Base-by-base conservation (phyloP, 31 red algal species). In the Odonthalia washingtoniensis region DNA sequence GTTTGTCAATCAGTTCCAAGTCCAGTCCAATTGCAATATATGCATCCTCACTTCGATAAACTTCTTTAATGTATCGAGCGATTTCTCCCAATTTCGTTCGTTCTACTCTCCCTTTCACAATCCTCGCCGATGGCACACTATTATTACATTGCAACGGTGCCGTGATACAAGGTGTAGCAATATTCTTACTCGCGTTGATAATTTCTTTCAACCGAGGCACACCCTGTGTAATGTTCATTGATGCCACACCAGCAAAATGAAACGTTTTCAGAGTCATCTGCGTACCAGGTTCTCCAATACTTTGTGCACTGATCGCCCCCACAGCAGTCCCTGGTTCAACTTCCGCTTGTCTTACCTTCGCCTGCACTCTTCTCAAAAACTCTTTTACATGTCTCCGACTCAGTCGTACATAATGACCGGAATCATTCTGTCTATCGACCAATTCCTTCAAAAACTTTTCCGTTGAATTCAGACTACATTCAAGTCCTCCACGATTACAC, bases 211-310 rank as follows among this genome's bases (percentile, higher is more conserved):
- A 81, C 38, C 97, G 81, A 28, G 97, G 97, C 43, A 99, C 97
- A 88, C 97, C 97, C 73, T 87, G 90, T 5, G 97, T 99, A 45
- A 99, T 97, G 73, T 96, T 99, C 97, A 99, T 99, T 1, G 88
- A 86, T 16, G 97, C 95, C 4, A 96, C 95, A 42, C 97, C 97
- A 31, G 97, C 97, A 86, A 99, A 99, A 91, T 99, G 97, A 78
- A 99, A 99, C n/a, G 97, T 99, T 81, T 99, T 99, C 77, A 99
- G 77, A n/a, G 97, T 99, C 97, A 99, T 99, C 86, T 99, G 97
- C 12, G 97, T 99, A 41, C 89, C 95, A 32, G 97, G 97, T 79
- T 99, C 97, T 26, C 97, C 97, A 72, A 99, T 95, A 67, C 89
- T 93, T 83, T 96, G 94, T 37, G 97, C 97, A 64, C 70, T 89